phyloP scores from a whole-genome alignment of 495 filamentous ascomycete genomes.

The Parachaetomium inaequale region DNA sequence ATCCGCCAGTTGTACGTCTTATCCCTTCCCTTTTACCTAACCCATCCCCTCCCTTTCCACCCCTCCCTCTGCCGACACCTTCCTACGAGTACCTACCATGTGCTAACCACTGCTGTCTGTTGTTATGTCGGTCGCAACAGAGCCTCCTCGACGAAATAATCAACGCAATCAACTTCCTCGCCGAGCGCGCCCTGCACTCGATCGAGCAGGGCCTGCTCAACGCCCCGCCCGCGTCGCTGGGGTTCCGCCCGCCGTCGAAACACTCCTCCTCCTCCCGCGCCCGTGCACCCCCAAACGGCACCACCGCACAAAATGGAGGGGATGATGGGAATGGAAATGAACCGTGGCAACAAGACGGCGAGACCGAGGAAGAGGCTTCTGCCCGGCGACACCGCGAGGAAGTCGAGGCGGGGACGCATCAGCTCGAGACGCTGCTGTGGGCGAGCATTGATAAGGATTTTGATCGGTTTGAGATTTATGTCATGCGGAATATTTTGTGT shows the following conservation, averaged over 20 bases:
- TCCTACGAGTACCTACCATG: background rate
- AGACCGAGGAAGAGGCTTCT: constrained; percentile 40
- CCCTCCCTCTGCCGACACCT: background rate
- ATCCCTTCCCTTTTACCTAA: background rate
- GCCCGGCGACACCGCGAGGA: constrained; percentile 56
- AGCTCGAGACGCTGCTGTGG: constrained; percentile 92
- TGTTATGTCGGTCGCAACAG: too few relatives aligned
- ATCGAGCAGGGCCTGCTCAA: constrained; percentile 75
- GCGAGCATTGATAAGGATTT: constrained; percentile 93
- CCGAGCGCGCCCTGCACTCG: constrained; percentile 77
- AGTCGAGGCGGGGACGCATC: constrained; percentile 84
- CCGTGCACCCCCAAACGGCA: constrained; percentile 31
- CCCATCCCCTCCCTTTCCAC: background rate
- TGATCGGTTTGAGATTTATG: constrained; percentile 93
- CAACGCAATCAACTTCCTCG: constrained; percentile 87
- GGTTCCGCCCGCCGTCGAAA: constrained; percentile 64
- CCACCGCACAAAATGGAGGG: constrained; percentile 22
- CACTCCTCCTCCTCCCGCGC: too few relatives aligned
- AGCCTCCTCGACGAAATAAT: constrained; percentile 95
- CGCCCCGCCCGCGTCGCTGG: constrained; percentile 67
- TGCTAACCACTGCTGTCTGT: background rate
- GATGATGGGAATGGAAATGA: background rate
- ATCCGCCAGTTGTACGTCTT: constrained; percentile 79
- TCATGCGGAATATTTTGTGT: constrained; percentile 81
- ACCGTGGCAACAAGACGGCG: background rate